Evolutionary conservation across 108 stramenopile species (phyloP).

Genomic region (Fistulifera pelliculosa): DNA sequence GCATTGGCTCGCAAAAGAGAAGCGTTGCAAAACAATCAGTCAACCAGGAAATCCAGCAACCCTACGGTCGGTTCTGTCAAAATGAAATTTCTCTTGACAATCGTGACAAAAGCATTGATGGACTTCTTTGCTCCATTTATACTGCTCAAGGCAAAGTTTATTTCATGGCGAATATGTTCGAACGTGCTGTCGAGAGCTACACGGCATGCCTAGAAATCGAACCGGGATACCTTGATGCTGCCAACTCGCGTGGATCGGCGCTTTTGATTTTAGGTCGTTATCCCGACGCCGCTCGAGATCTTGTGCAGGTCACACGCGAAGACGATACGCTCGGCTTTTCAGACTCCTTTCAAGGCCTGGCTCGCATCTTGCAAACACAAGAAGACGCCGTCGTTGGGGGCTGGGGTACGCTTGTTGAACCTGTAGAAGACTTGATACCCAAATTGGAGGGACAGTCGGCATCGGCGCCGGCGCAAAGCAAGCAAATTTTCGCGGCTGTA

Average conservation of each 20-base stretch:
- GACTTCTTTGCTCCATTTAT: slow-evolving; percentile 46
- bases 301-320: slow-evolving; percentile 30
- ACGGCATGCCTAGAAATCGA: slow-evolving; percentile 41
- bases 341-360: slow-evolving; percentile 58
- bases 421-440: slow-evolving; percentile 27
- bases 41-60: slow-evolving; percentile 4
- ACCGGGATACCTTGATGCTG: slow-evolving; percentile 53
- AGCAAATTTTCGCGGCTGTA: slow-evolving; percentile 4
- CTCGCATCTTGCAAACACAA: slow-evolving; percentile 51
- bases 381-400: slow-evolving; percentile 47
- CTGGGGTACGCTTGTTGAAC: slow-evolving; percentile 42
- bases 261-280: slow-evolving; percentile 65
- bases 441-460: slow-evolving; percentile 18
- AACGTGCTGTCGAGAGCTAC: slow-evolving; percentile 54
- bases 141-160: slow-evolving; percentile 47
- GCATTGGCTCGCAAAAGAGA: slow-evolving; percentile 15
- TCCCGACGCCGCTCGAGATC: slow-evolving; percentile 48
- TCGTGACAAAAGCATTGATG: slow-evolving; percentile 45
- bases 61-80: slow-evolving; percentile 21
- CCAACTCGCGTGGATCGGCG: slow-evolving; percentile 46
- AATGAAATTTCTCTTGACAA: slow-evolving; percentile 47
- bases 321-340: slow-evolving; percentile 37
- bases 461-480: slow-evolving; percentile 2
- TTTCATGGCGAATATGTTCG: slow-evolving; percentile 84
- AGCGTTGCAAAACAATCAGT: slow-evolving; percentile 17